A percentile compares a stretch with the other conserved stretches of the same genome.
Conservation (phyloP, 169 alveolate genomes). For the Toxoplasma gondii region DNA sequence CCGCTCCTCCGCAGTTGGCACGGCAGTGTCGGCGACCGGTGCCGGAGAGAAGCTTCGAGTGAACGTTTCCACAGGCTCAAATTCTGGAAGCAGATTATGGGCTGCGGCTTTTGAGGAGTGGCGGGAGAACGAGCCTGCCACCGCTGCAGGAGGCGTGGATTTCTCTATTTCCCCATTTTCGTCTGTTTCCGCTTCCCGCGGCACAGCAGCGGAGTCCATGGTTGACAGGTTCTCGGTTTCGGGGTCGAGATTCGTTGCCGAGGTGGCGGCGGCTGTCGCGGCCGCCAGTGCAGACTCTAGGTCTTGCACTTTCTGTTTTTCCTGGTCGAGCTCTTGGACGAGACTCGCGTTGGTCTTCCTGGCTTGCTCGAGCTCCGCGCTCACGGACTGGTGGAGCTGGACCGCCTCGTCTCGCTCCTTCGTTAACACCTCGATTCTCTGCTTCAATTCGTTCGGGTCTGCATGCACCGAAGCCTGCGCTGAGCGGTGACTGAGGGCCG, state of each 20-base stretch:
- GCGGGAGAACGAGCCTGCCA: background rate
- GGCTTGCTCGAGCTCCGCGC: background rate
- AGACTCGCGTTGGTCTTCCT: background rate
- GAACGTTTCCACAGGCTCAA: background rate
- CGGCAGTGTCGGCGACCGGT: conserved; percentile 5
- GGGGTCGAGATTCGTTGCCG: background rate
- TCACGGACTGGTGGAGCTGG: background rate
- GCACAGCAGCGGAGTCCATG: background rate
- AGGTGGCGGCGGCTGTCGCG: background rate
- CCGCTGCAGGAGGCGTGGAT: background rate
- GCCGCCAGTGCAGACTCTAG: background rate
- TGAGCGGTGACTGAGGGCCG: background rate
- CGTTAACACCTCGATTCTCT: background rate
- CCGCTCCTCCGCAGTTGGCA: background rate
- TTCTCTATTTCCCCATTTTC: background rate
- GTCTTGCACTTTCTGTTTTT: background rate
- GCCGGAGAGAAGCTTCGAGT: background rate
- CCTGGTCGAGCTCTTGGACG: background rate
- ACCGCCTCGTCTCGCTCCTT: background rate
- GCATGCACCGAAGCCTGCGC: background rate
- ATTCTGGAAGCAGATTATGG: background rate
- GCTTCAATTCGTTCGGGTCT: background rate
- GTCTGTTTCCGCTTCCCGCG: background rate
- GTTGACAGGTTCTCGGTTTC: background rate
- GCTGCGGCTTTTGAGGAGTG: background rate